Percentiles rank a stretch among this genome's conserved stretches.
These are phyloP conservation scores for Perilla frutescens DNA, from an alignment of 257 asterid genomes.

Conservation along the genomic window DNA sequence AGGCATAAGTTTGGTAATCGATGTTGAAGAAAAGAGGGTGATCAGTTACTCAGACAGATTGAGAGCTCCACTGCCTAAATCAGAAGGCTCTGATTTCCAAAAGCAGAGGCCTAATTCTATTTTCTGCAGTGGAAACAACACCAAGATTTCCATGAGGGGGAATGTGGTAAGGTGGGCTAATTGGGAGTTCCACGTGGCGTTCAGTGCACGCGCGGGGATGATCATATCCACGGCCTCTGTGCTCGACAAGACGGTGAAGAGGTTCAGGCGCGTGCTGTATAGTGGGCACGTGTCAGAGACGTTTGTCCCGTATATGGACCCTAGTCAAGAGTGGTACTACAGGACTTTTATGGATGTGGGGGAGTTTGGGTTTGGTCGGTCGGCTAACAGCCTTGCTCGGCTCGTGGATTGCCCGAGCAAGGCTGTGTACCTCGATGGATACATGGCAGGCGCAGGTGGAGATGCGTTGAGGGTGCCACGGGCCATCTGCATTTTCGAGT, in stretches of 20 bases:
- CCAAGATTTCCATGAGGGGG: constrained; percentile 43
- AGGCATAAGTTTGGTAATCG: constrained; percentile 57
- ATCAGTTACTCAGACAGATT: constrained; percentile 47
- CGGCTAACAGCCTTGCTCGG: constrained; percentile 62
- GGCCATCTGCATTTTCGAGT: constrained; percentile 68
- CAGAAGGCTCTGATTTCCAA: constrained; percentile 56
- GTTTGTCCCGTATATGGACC: constrained; percentile 87
- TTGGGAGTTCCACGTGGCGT: constrained; percentile 70
- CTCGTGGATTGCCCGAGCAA: constrained; percentile 61
- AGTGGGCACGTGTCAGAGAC: constrained; percentile 79
- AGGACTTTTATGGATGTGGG: constrained; percentile 80
- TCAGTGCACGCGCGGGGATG: constrained; percentile 66
- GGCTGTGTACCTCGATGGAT: constrained; percentile 64
- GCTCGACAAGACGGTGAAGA: constrained; percentile 36
- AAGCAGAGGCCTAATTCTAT: constrained; percentile 41
- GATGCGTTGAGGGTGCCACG: constrained; percentile 41
- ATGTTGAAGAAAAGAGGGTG: constrained; percentile 56
- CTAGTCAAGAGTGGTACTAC: constrained; percentile 64
- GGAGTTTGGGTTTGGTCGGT: constrained; percentile 78
- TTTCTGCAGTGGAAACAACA: constrained; percentile 37
- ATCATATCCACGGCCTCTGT: constrained; percentile 66
- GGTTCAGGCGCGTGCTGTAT: constrained; percentile 60
- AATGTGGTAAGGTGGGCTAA: constrained; percentile 61
- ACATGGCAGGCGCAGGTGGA: constrained; percentile 66
- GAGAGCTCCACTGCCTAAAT: constrained; percentile 50